Evolutionary conservation across 257 asterid genomes (phyloP).

Genomic region (Penstemon barbatus): DNA sequence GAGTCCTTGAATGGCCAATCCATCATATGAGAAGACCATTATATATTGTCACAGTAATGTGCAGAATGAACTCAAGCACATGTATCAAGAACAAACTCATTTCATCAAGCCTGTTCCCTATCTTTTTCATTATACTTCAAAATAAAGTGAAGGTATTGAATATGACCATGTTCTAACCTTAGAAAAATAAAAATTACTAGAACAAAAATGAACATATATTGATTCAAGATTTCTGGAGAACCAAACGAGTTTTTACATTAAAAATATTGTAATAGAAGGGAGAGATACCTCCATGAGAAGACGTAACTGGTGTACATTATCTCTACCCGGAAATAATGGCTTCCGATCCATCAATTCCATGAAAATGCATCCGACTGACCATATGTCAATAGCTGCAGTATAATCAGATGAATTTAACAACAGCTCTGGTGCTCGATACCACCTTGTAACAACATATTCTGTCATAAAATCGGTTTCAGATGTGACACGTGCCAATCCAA

Average conservation of each 20-base stretch:
- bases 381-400: slow-evolving; percentile 95
- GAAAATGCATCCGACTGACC: slow-evolving; percentile 99
- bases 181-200: too few species aligned
- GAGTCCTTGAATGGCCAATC: too few species aligned
- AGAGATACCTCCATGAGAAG: slow-evolving; percentile 86
- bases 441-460: slow-evolving; percentile 96
- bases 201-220: too few species aligned
- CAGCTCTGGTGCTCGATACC: slow-evolving; percentile 95
- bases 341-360: slow-evolving; percentile 98
- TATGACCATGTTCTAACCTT: too few species aligned
- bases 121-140: too few species aligned
- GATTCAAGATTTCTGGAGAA: background rate
- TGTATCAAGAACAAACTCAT: too few species aligned
- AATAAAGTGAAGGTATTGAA: too few species aligned
- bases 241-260: slow-evolving; percentile 5
- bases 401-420: slow-evolving; percentile 88
- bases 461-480: slow-evolving; percentile 97
- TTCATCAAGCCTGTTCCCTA: too few species aligned
- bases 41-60: too few species aligned
- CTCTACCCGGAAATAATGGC: slow-evolving; percentile 96
- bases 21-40: too few species aligned
- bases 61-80: too few species aligned
- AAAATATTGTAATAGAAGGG: background rate
- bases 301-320: slow-evolving; percentile 95
- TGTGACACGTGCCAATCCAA: slow-evolving; percentile 95